phyloP scores from a whole-genome alignment of 768 basidiomycete genomes.

The Lactarius vividus region DNA sequence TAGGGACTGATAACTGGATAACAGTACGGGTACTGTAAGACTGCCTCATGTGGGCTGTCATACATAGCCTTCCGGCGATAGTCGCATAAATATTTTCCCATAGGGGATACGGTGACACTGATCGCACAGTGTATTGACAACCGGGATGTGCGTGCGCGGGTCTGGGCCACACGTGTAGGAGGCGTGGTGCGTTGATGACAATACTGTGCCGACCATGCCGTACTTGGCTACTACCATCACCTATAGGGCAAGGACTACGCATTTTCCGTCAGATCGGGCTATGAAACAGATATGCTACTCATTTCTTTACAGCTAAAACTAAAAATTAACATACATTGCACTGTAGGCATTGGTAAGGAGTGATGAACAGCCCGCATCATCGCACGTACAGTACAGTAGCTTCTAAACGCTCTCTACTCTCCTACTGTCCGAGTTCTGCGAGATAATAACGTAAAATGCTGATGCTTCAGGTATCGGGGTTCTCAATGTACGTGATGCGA shows the following conservation, averaged over 20 bases:
- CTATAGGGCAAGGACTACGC: background rate
- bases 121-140: no score
- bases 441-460: constrained; percentile 7
- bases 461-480: constrained; percentile 13
- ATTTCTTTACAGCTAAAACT: background rate
- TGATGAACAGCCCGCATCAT: constrained; percentile 4
- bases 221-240: no score
- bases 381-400: background rate
- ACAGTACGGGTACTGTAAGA: no score
- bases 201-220: no score
- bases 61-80: no score
- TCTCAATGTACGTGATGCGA: background rate
- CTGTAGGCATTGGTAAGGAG: background rate
- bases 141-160: no score
- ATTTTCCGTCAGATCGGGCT: background rate
- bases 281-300: background rate
- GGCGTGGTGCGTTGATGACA: background rate
- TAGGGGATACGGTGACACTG: no score
- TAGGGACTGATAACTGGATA: background rate
- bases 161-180: background rate
- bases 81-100: no score
- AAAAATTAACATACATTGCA: background rate
- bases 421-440: background rate
- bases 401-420: background rate
- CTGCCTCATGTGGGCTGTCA: no score